Evolutionary conservation across 2,329 filamentous ascomycete species (phyloP).

Genomic region (Diplocarpon rosae): DNA sequence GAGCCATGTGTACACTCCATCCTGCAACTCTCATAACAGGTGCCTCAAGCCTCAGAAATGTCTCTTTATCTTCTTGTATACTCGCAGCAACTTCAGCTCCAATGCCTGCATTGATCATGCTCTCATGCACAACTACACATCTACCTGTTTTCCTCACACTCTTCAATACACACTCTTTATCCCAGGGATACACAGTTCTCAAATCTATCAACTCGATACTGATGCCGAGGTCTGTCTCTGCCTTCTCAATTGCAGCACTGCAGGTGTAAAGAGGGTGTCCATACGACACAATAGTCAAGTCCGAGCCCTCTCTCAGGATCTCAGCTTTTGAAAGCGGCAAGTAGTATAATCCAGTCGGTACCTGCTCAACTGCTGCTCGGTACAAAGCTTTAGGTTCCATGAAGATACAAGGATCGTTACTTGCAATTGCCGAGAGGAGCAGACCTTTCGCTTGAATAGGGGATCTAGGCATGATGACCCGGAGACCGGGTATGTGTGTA

Average conservation of each 20-base stretch:
- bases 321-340: conserved; percentile 60
- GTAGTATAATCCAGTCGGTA: conserved; percentile 55
- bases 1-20: conserved; percentile 56
- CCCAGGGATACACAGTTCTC: conserved; percentile 64
- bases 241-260: conserved; percentile 51
- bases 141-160: conserved; percentile 61
- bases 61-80: conserved; percentile 50
- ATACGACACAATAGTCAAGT: conserved; percentile 59
- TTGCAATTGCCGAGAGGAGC: conserved; percentile 49
- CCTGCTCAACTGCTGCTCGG: conserved; percentile 61
- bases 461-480: conserved; percentile 59
- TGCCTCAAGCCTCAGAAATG: conserved; percentile 57
- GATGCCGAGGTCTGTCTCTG: conserved; percentile 56
- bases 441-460: conserved; percentile 63
- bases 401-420: conserved; percentile 60
- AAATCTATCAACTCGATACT: conserved; percentile 61
- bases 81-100: conserved; percentile 63
- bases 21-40: conserved; percentile 60
- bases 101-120: conserved; percentile 63
- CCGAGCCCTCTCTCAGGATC: conserved; percentile 52
- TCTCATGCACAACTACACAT: conserved; percentile 63
- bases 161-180: conserved; percentile 50
- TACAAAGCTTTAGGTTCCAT: conserved; percentile 69
- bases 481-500: conserved; percentile 57
- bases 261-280: conserved; percentile 62